Base-by-base conservation (phyloP, 2,329 filamentous ascomycete species). In the Cadophora sp. region DNA sequence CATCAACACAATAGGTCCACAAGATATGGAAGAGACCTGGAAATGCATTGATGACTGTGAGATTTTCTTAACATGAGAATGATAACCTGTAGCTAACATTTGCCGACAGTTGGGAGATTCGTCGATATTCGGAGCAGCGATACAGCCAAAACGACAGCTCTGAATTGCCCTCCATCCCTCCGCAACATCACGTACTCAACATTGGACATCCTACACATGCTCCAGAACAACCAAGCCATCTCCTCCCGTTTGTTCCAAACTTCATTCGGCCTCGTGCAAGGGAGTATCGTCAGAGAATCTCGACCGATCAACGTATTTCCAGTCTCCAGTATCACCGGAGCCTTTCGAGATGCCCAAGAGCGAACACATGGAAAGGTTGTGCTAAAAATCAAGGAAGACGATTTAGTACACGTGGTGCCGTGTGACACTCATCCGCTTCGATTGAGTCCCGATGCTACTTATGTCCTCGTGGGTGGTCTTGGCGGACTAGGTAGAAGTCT, bases 401-500 rank as follows among this genome's bases (percentile, higher is more conserved):
- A 62, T 19, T n/a, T 67, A 12, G 65, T 67, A 22, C 50, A 48
- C 12, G 27, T 58, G 4, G 55, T 67, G 2, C 76, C 43, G 48
- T 72, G 31, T 8, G 48, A 58, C 1, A n/a, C 27, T 1, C 31
- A 58, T 24, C 37, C 50, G 29, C 59, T 59, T 3, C 16, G 19
- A 27, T 16, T 67, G 27, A 34, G 56, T 37, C 48, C 67, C 22
- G 59, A 67, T 60, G 72, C 67, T 9, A 70, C 73, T 1, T 78
- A 78, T 63, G 9, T 78, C 2, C 69, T 79, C 3, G 68, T 71
- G 16, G 77, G 77, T 48, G 77, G 76, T 9, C 68, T 77, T 26
- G 77, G 77, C 12, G 77, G 76, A 4, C 53, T 78, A 1, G 77
- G 77, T 4, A 68, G 71, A n/a, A 73, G 69, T 62, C 48, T 76